Evolutionary conservation across 257 asterid species (phyloP).

Genomic region (Fraxinus excelsior): DNA sequence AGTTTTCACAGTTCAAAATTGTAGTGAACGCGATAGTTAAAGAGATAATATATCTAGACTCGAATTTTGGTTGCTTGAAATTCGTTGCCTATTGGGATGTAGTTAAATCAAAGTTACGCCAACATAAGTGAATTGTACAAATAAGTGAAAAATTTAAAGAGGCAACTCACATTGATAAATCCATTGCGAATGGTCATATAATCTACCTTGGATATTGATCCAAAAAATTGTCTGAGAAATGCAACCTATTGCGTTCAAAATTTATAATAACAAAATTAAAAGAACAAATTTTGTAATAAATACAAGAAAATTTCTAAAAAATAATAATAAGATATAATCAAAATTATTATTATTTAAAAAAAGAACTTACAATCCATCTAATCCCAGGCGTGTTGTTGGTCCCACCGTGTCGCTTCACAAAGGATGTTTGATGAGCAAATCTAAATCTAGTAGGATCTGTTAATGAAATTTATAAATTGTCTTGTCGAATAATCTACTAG

Average conservation of each 20-base stretch:
- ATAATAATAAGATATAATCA: neutral
- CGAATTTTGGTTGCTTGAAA: too few relatives aligned
- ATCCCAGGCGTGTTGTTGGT: conserved; percentile 45
- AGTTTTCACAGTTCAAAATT: too few relatives aligned
- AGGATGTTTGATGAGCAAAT: conserved; percentile 64
- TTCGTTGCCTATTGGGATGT: too few relatives aligned
- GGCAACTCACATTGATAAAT: conserved; percentile 57
- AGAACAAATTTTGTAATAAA: neutral
- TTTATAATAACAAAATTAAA: neutral
- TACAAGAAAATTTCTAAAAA: too few relatives aligned
- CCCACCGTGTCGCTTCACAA: conserved; percentile 58
- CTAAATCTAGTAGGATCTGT: conserved; percentile 65
- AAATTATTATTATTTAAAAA: too few relatives aligned
- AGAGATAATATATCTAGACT: too few relatives aligned
- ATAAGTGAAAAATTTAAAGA: neutral
- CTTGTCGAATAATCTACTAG: too few relatives aligned
- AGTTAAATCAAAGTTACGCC: neutral
- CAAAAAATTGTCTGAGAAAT: conserved; percentile 69
- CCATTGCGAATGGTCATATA: conserved; percentile 69
- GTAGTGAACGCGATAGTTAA: too few relatives aligned
- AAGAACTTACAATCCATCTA: conserved; percentile 59
- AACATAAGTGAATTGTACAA: neutral
- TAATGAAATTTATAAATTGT: neutral
- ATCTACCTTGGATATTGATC: conserved; percentile 71
- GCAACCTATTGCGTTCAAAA: conserved; percentile 53